Evolutionary conservation across 1,284 basidiomycete species (phyloP), one percentile per base, ranked within the genome.

Genomic region (Coniferiporia weirii): DNA sequence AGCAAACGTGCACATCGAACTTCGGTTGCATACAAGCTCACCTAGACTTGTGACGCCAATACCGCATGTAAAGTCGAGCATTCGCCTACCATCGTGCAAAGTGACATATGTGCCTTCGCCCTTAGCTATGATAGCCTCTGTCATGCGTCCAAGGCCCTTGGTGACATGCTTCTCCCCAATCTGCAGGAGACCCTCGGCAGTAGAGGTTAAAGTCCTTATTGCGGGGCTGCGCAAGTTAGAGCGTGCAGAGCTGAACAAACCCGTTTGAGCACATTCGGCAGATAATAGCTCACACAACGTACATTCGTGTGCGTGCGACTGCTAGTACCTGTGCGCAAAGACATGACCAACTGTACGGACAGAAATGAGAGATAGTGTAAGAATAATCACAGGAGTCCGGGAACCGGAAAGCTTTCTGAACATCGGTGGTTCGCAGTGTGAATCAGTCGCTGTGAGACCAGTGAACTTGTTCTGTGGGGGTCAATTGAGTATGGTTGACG

Each of bases 11-110:
- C 17, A 51, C 27, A 54, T 19, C 54, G 36, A 9, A n/a, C 64
- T 52, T 56, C 40, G 64, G 51, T 60, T 59, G 64, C 34, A 27
- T 38, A 57, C 19, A 10, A 44, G 71, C 78, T 61, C 54, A 89
- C 89, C 89, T 34, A 93, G 76, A 68, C 82, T 85, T 0, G 89
- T 91, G 0, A 94, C 87, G 43, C 88, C 91, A 66, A 95, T 95
- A 22, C 93, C 93, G 67, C 82, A 83, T 4, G 90, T 94, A 67
- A 95, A 95, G 72, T 95, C 93, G 53, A 95, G 79, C 68, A 90
- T 68, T 66, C 75, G 78, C 59, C 82, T 79, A 4, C 91, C 93
- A 64, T 92, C 86, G 47, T 84, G 77, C 61, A 87, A 82, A 38
- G 76, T 76, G 59, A 93, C 83, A 68, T 87, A 90, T 1, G 89